Evolutionary conservation across 306 rosid genomes (phyloP), one percentile per base, ranked within the genome.

Genomic region (Astragalus glycyphyllos): DNA sequence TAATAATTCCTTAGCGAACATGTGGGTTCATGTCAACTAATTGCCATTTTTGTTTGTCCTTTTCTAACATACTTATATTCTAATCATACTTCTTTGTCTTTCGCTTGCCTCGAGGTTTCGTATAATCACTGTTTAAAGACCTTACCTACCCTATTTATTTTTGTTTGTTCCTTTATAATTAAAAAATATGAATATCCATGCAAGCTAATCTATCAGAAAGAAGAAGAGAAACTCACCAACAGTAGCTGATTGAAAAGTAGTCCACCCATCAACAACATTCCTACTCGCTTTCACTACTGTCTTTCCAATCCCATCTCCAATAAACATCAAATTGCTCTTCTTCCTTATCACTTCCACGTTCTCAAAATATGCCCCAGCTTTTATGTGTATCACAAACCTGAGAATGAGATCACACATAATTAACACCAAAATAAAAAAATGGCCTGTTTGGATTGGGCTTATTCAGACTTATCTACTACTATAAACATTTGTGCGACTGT

Each of bases 161-260:
- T 6, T 51, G 1, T 59, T 15, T 31, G 2, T 15, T 47, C 29
- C 16, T 6, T n/a, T 9, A 56, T 9, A 8, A 38, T n/a, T 9
- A 56, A 0, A 8, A 38, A 55, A 16, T 7, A 20, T 31, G 31
- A 8, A 69, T 11, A 5, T n/a, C 23, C 15, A 69, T 14, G 32
- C 5, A 11, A 60, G 49, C 10, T 38, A 6, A 38, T 38, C 6
- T 35, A 15, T 5, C 13, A 66, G 31, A 31, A 55, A 48, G 38
- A 75, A 56, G 72, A 40, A 74, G 40, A 68, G 14, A 55, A 5
- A 83, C 89, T 57, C 8, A 89, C 97, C 97, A 40, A 92, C 89
- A 9, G 97, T 92, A 67, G 97, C 97, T 4, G 97, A 92, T 38
- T 84, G 94, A 67, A 92, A 92, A 65, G 97, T 92, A 44, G 96